Evolutionary conservation across 108 stramenopile genomes (phyloP), one percentile per base, ranked within the genome.

Genomic region (Skeletonema costatum): DNA sequence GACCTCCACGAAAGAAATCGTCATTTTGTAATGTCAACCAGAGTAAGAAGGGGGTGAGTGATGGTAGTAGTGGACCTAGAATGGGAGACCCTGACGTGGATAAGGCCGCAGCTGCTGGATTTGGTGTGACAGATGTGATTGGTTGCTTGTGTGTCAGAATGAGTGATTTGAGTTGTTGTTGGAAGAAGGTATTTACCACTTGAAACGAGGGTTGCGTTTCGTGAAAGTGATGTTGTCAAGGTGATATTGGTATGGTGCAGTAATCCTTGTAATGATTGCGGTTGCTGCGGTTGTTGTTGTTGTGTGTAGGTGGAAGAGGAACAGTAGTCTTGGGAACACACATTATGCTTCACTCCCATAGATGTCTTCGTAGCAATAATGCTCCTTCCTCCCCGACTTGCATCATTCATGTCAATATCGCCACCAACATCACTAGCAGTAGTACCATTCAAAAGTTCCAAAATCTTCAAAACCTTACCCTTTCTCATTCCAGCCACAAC

Each of bases 1-100:
- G 56, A 32, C 95, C 92, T 11, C 93, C 94, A 48, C 93, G 84
- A 72, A 88, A 97, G 78, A 87, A 97, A 30, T 46, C 64, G 64
- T 97, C 94, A 17, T 85, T 89, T 80, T 98, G 96, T 68, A 95
- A 66, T 35, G 90, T 89, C 12, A 97, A 73, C 96, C 97, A 97
- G 66, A 96, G 73, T 0, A 96, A 70, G 70, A 97, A 97, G 60
- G 88, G 93, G 11, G 75, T 82, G 32, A 90, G 74, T 12, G 75
- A 71, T 19, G 98, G 92, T 16, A 92, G 64, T 11, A 92, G 77
- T 50, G 97, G 86, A 58, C 89, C 87, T 73, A 86, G 79, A 32
- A 97, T 72, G 77, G 96, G 90, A 64, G 95, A 41, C 39, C 39
- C 39, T 41, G 39, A 41, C 39, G 39, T 12, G 2, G 39, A 41